Evolutionary conservation across 306 rosid genomes (phyloP).

Genomic region (Begonia masoniana): DNA sequence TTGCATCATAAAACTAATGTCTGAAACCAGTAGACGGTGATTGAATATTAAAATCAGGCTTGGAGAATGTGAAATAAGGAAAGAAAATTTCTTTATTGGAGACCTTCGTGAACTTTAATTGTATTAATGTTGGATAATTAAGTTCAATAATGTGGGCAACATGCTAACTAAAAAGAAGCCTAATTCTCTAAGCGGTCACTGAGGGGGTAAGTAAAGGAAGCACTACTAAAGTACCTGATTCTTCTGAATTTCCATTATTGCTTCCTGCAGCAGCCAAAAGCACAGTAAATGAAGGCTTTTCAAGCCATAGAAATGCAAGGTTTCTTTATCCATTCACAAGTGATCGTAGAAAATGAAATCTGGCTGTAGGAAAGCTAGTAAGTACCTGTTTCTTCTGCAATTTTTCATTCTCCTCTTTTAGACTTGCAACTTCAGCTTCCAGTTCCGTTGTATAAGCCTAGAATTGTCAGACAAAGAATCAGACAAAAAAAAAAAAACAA

Average conservation of each 20-base stretch:
- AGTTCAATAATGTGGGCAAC: neutral
- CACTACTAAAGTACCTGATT: conserved; percentile 48
- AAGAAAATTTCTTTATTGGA: too few species aligned
- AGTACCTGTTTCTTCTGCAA: conserved; percentile 71
- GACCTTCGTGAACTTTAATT: too few species aligned
- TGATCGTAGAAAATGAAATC: neutral
- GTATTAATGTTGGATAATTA: too few species aligned
- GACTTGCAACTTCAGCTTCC: conserved; percentile 87
- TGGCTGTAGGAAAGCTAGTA: conserved; percentile 2
- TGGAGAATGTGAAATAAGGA: too few species aligned
- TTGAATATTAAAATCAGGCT: too few species aligned
- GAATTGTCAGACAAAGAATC: neutral
- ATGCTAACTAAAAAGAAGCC: too few species aligned
- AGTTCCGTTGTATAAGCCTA: conserved; percentile 95
- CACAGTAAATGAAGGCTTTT: conserved; percentile 4
- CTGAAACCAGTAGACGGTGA: too few species aligned
- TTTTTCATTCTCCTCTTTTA: conserved; percentile 81
- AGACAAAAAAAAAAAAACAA: neutral
- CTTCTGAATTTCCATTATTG: conserved; percentile 74
- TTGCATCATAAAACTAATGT: too few species aligned
- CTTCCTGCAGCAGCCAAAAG: conserved; percentile 44
- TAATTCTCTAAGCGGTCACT: too few species aligned
- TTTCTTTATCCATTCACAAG: too few species aligned
- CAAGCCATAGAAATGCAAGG: neutral
- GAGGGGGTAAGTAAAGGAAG: too few species aligned